Percentiles rank a stretch among this genome's conserved stretches.
Evolutionary conservation across 345 rosid genomes (phyloP).

Genomic region (Eucalyptus globulus): DNA sequence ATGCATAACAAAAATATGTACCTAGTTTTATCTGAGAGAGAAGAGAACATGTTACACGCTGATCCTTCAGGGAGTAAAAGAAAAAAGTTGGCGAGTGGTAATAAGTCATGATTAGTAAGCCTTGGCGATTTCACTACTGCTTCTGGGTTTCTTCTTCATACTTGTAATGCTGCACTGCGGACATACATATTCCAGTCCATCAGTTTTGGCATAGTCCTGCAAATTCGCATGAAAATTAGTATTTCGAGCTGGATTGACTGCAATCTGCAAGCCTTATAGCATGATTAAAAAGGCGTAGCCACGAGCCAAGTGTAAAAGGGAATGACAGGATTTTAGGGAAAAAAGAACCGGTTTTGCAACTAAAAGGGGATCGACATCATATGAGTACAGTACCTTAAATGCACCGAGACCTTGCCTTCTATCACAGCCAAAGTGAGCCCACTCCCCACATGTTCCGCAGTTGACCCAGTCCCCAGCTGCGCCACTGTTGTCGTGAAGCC

Average conservation of each 20-base stretch:
- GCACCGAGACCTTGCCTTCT: constrained; percentile 52
- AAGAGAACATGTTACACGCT: neutral
- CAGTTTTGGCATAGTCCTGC: constrained; percentile 46
- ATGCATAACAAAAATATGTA: neutral
- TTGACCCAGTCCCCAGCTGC: constrained; percentile 58
- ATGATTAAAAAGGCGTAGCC: neutral
- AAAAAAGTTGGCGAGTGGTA: neutral
- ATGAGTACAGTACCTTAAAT: constrained; percentile 18
- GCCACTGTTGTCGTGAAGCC: constrained; percentile 9
- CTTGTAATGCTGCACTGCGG: constrained; percentile 27
- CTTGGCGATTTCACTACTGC: neutral
- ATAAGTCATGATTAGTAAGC: neutral
- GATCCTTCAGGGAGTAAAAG: neutral
- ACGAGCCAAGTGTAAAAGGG: neutral
- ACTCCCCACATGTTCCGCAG: constrained; percentile 41
- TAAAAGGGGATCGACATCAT: neutral
- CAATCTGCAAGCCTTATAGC: neutral
- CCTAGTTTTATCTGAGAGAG: neutral
- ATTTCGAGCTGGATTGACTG: neutral
- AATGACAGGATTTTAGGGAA: neutral
- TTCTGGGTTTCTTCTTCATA: neutral
- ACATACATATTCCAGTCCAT: constrained; percentile 39
- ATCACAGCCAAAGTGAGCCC: constrained; percentile 54
- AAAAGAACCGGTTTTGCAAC: neutral
- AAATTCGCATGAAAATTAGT: neutral